Conservation (phyloP, 306 rosid species). For the Malus asiatica region DNA sequence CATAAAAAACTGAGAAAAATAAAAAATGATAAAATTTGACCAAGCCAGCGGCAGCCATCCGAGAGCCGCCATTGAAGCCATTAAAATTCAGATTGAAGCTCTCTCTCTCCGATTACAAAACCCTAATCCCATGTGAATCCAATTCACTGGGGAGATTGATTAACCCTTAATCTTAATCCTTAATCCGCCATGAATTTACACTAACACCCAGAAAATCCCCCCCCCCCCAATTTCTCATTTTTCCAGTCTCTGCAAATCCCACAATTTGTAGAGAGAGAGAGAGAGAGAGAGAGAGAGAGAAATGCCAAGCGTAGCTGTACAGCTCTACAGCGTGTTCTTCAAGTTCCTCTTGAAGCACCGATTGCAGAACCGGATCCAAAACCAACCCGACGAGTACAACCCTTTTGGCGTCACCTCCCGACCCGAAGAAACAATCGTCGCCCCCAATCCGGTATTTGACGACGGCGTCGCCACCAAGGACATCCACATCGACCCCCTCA, state of each 20-base stretch:
- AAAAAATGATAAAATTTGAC: background rate
- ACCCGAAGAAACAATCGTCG: constrained; percentile 64
- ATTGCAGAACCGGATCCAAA: constrained; percentile 75
- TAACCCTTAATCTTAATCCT: background rate
- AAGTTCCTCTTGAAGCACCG: constrained; percentile 92
- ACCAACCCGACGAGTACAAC: constrained; percentile 41
- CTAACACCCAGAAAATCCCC: constrained; percentile 2
- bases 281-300: constrained; percentile 2
- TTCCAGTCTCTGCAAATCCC: constrained; percentile 14
- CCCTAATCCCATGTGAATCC: constrained; percentile 18
- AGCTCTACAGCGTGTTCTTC: constrained; percentile 96
- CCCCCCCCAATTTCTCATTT: constrained; percentile 1
- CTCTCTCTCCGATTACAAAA: constrained; percentile 7
- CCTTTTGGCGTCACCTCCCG: constrained; percentile 81
- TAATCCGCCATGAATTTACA: constrained; percentile 15
- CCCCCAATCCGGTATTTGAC: constrained; percentile 63
- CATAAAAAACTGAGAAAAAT: background rate
- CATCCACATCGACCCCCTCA: constrained; percentile 73
- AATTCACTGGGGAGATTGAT: background rate
- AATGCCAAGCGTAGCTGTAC: constrained; percentile 92
- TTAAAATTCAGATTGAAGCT: constrained; percentile 20
- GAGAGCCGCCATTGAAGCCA: constrained; percentile 30
- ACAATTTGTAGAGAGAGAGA: background rate
- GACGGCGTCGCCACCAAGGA: constrained; percentile 97
- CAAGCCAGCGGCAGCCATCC: background rate